Conservation (phyloP, 352 stramenopile genomes). For the Saprolegnia parasitica region DNA sequence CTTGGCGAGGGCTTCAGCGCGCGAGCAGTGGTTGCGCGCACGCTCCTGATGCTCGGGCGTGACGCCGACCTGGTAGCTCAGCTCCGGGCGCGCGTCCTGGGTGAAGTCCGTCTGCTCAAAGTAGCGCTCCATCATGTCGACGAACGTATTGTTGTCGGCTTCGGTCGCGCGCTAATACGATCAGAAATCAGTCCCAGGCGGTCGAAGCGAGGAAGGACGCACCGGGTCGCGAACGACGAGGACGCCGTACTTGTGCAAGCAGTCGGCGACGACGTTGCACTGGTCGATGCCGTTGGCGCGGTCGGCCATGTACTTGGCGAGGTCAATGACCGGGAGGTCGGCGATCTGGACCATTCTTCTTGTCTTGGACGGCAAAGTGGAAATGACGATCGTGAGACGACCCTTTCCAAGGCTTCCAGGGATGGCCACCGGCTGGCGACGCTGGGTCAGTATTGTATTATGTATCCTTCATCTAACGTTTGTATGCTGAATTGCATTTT, state of each 20-base stretch:
- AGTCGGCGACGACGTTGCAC: slow-evolving; percentile 71
- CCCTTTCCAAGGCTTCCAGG: neutral
- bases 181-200: neutral
- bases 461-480: neutral
- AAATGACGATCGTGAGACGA: neutral
- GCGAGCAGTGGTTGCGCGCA: slow-evolving; percentile 78
- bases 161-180: slow-evolving; percentile 49
- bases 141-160: slow-evolving; percentile 77
- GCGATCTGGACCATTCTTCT: slow-evolving; percentile 11
- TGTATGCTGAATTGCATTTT: neutral
- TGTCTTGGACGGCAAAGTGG: slow-evolving; percentile 15
- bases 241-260: slow-evolving; percentile 80
- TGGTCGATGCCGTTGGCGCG: slow-evolving; percentile 37
- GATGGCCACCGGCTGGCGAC: neutral
- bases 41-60: slow-evolving; percentile 83
- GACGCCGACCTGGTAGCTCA: slow-evolving; percentile 87
- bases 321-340: slow-evolving; percentile 68
- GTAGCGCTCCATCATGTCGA: slow-evolving; percentile 93
- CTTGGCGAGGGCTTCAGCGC: slow-evolving; percentile 46
- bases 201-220: too few species aligned
- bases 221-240: slow-evolving; percentile 77
- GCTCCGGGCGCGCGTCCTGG: slow-evolving; percentile 81
- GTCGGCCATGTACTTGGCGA: slow-evolving; percentile 76
- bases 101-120: slow-evolving; percentile 86
- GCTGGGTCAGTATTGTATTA: neutral